A percentile compares a stretch with the other conserved stretches of the same genome.
Evolutionary conservation across 1,284 basidiomycete genomes (phyloP).

Genomic region (Filobasidium uniguttulatum): DNA sequence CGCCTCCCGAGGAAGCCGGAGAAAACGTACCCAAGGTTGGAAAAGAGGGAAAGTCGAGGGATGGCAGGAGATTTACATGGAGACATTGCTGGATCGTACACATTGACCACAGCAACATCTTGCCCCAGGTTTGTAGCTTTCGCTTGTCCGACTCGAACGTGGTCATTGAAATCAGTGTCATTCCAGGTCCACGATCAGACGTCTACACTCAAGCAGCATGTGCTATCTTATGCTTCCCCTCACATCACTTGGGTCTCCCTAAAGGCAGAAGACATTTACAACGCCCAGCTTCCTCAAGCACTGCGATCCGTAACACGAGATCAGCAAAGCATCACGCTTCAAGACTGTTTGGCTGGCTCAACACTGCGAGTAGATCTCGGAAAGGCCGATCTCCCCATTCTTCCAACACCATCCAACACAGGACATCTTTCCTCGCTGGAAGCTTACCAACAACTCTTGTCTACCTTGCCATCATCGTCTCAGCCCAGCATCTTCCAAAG

Average conservation of each 20-base stretch:
- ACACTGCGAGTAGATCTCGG: too few species aligned
- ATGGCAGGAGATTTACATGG: slow-evolving; percentile 20
- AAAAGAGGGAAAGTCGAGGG: slow-evolving; percentile 18
- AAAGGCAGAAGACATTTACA: slow-evolving; percentile 4
- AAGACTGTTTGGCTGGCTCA: too few species aligned
- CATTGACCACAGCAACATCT: slow-evolving; percentile 29
- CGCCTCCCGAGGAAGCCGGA: slow-evolving; percentile 6
- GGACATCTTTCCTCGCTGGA: slow-evolving; percentile 32
- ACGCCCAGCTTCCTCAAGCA: background rate
- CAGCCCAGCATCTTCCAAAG: slow-evolving; percentile 52
- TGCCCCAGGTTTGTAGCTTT: slow-evolving; percentile 5
- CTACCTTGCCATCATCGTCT: slow-evolving; percentile 61
- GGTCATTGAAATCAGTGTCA: background rate
- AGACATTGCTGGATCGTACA: slow-evolving; percentile 26
- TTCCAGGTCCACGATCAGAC: slow-evolving; percentile 6
- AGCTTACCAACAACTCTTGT: slow-evolving; percentile 48
- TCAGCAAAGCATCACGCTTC: too few species aligned
- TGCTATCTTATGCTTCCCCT: background rate
- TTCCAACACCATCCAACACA: slow-evolving; percentile 20
- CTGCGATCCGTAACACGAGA: background rate
- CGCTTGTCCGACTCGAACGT: background rate
- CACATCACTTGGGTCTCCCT: slow-evolving; percentile 1
- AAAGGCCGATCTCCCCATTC: slow-evolving; percentile 24
- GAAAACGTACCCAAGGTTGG: slow-evolving; percentile 24
- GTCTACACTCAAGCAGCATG: background rate